A percentile compares a stretch with the other conserved stretches of the same genome.
phyloP scores from a whole-genome alignment of 192 early-diverging fungal species.

The Coemansia sp. region DNA sequence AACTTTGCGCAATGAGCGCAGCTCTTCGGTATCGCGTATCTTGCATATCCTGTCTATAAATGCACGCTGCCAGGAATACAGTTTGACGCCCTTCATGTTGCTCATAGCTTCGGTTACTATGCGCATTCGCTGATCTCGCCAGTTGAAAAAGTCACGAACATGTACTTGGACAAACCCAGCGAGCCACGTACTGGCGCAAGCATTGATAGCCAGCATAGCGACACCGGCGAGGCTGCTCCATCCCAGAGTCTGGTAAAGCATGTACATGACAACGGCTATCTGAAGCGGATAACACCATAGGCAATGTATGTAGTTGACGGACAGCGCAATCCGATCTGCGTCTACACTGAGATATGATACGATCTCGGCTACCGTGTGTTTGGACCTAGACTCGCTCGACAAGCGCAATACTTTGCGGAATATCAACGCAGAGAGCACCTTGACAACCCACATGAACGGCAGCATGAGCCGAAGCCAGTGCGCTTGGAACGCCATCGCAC shows the following conservation, averaged over 20 bases:
- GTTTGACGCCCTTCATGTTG: conserved; percentile 64
- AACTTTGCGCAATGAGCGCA: conserved; percentile 75
- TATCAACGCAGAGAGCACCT: conserved; percentile 19
- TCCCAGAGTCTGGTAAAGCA: conserved; percentile 26
- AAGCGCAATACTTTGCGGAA: conserved; percentile 23
- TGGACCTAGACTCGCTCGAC: conserved; percentile 60
- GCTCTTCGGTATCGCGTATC: conserved; percentile 76
- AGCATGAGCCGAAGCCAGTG: conserved; percentile 78
- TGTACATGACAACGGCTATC: conserved; percentile 12
- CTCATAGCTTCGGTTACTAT: conserved; percentile 58
- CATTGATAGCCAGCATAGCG: conserved; percentile 1
- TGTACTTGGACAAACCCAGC: conserved; percentile 41
- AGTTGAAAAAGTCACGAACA: conserved; percentile 45
- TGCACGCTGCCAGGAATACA: conserved; percentile 65
- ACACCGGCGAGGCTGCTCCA: conserved; percentile 21
- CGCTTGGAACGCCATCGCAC: conserved; percentile 6
- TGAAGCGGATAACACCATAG: conserved; percentile 34
- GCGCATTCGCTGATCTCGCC: conserved; percentile 62
- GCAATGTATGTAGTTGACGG: conserved; percentile 40
- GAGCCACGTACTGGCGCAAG: conserved; percentile 57
- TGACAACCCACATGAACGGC: conserved; percentile 74
- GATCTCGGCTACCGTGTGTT: conserved; percentile 79
- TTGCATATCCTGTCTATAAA: conserved; percentile 59
- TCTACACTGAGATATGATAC: conserved; percentile 70
- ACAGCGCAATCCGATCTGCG: conserved; percentile 13